Base-by-base conservation (phyloP, 2,329 filamentous ascomycete genomes). In the Sclerotiophoma versabilis region DNA sequence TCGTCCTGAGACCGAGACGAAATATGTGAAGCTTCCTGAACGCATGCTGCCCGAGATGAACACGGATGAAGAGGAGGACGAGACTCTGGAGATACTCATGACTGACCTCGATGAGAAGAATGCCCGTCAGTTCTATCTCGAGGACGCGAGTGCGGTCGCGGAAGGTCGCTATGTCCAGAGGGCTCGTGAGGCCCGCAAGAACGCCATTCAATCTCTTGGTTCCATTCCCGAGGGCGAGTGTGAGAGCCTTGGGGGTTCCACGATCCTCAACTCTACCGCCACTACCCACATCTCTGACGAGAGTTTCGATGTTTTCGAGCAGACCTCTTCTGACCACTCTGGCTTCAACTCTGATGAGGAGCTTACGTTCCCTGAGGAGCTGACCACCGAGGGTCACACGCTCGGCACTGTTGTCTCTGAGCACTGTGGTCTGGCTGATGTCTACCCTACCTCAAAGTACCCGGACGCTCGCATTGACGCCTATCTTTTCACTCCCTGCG, bases 401-500 rank as follows among this genome's bases (percentile, higher is more conserved):
- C 83, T 99, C 38, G 95, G 95, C 42, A 95, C 92, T 3, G 88
- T 97, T 34, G 92, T 99, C 39, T 95, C 93, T 14, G 91, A 98
- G 66, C 83, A 84, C 57, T 98, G 92, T 75, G 95, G 95, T 44
- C 84, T 99, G 41, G 89, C 92, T 15, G 88, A 92, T 58, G 87
- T 99, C 57, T 99, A 98, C 69, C 90, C 95, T 5, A 87, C 86
- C 37, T 87, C 87, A 54, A 88, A 89, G 75, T 98, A 96, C 72
- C 93, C 95, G 0, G 93, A 97, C 65, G 90, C 95, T 19, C 90
- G 91, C 54, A 91, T 99, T 63, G 95, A 99, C 66, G 92, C 95
- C 19, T 99, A 98, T 75, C 85, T 97, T 49, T 99, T 99, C 80
- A 92, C 90, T 0, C 95, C 95, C 0, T 99, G 95, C 71, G 95